These are phyloP conservation scores for Boletus mariae DNA, from an alignment of 1,284 basidiomycete genomes.

Conservation along the genomic window DNA sequence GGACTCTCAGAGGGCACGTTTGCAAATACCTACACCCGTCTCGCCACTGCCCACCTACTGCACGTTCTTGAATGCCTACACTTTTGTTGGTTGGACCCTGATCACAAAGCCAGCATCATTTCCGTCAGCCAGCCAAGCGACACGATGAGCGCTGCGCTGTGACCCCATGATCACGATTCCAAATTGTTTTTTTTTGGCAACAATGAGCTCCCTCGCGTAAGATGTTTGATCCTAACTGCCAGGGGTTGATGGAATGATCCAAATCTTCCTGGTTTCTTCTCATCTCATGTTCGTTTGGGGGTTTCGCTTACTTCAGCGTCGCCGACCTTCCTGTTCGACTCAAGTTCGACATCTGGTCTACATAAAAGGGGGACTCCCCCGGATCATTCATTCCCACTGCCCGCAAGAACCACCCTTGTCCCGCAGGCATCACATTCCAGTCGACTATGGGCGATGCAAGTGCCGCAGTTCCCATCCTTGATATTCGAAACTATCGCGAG, in stretches of 20 bases:
- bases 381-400: not conserved
- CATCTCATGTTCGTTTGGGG: not conserved
- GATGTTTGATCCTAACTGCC: not conserved
- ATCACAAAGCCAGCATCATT: too few relatives aligned
- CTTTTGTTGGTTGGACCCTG: too few relatives aligned
- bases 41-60: not conserved
- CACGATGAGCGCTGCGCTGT: not conserved
- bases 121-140: not conserved
- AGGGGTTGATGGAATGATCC: not conserved
- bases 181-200: not conserved
- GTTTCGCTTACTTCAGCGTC: conserved; percentile 27
- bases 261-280: not conserved
- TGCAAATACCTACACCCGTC: not conserved
- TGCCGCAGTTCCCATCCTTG: conserved; percentile 20
- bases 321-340: not conserved
- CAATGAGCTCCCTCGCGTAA: not conserved
- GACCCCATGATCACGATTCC: not conserved
- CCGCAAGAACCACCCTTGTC: not conserved
- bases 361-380: conserved; percentile 10
- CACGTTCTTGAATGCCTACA: not conserved
- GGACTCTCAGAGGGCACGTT: not conserved
- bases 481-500: conserved; percentile 22
- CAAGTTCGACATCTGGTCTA: not conserved
- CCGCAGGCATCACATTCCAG: not conserved
- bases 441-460: conserved; percentile 23